A percentile compares a stretch with the other conserved stretches of the same genome.
Evolutionary conservation across 768 basidiomycete genomes (phyloP).

Genomic region (Psilocybe sp.): DNA sequence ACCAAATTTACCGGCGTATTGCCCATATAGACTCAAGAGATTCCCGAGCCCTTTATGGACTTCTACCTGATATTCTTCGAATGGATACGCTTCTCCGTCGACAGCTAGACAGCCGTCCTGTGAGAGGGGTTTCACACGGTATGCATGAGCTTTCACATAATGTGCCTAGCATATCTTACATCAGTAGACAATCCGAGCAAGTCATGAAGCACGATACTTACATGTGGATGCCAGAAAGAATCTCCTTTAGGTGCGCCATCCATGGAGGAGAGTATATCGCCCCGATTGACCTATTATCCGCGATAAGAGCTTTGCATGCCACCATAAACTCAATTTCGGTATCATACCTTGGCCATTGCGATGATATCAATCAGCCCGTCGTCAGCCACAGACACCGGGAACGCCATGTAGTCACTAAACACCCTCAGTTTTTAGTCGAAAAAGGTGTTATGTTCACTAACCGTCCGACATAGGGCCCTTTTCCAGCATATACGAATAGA

Average conservation of each 20-base stretch:
- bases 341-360: slow-evolving; percentile 54
- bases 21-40: slow-evolving; percentile 59
- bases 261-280: slow-evolving; percentile 49
- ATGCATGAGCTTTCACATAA: slow-evolving; percentile 73
- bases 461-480: slow-evolving; percentile 75
- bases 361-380: slow-evolving; percentile 78
- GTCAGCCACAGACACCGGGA: slow-evolving; percentile 76
- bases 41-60: slow-evolving; percentile 67
- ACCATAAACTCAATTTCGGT: slow-evolving; percentile 17
- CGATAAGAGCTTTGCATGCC: neutral
- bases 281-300: slow-evolving; percentile 41
- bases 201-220: slow-evolving; percentile 25
- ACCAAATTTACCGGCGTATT: slow-evolving; percentile 56
- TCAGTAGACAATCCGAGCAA: neutral
- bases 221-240: slow-evolving; percentile 59
- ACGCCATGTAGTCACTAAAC: slow-evolving; percentile 71
- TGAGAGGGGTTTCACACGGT: slow-evolving; percentile 62
- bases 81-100: slow-evolving; percentile 78
- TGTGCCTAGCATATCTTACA: slow-evolving; percentile 41
- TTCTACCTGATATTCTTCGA: slow-evolving; percentile 75
- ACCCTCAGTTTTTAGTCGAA: neutral
- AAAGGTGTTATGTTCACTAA: slow-evolving; percentile 21
- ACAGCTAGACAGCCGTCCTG: slow-evolving; percentile 58
- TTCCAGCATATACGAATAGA: slow-evolving; percentile 71
- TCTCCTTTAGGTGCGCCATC: slow-evolving; percentile 62